These are phyloP conservation scores for Ilyonectria mors-panacis DNA, from an alignment of 2,329 filamentous ascomycete genomes.

Conservation along the genomic window DNA sequence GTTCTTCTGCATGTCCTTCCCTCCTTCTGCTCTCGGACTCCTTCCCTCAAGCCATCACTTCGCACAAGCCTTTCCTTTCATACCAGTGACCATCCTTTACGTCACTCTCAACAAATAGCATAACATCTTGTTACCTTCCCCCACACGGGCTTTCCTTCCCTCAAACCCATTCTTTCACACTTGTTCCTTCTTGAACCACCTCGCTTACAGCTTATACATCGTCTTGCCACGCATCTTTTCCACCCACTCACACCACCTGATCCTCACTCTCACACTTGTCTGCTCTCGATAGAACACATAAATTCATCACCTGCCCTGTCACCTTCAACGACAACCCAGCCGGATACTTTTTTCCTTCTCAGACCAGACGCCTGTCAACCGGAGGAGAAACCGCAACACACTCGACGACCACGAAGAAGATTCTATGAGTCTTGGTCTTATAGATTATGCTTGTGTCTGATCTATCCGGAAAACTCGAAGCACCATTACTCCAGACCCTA, in stretches of 20 bases:
- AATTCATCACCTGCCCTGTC: neutral
- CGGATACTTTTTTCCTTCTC: neutral
- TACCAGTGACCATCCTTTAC: neutral
- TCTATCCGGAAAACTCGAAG: neutral
- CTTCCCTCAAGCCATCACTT: neutral
- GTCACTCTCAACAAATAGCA: neutral
- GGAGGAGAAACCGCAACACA: neutral
- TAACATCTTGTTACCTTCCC: neutral
- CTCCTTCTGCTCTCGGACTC: neutral
- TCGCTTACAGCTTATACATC: neutral
- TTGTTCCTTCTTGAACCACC: neutral
- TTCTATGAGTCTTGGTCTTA: neutral
- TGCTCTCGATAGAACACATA: neutral
- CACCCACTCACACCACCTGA: neutral
- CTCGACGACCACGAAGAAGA: neutral
- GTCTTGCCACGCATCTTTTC: neutral
- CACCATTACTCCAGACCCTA: constrained; percentile 24
- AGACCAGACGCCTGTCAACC: neutral
- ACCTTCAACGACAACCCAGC: too few relatives aligned
- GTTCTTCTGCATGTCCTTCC: neutral
- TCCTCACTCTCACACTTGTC: neutral
- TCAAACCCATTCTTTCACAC: neutral
- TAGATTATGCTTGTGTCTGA: constrained; percentile 30
- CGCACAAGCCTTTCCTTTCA: neutral
- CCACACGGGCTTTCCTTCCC: neutral